Conservation (phyloP, 2,329 filamentous ascomycete genomes). For the Botryotinia globosa region DNA sequence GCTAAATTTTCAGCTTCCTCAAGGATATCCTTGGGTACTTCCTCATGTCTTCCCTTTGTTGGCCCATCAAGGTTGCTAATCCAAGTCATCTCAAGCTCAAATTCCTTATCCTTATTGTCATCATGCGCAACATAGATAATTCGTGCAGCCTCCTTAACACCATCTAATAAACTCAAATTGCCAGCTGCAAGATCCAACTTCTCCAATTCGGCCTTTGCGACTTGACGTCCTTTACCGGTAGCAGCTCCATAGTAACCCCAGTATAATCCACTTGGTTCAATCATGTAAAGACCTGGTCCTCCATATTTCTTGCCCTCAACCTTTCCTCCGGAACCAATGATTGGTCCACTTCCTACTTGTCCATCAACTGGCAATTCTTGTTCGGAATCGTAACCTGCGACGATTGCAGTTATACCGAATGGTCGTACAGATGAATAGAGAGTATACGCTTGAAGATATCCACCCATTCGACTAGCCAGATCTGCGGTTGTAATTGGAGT, state of each 20-base stretch:
- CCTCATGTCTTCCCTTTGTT: slow-evolving; percentile 88
- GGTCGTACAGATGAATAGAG: slow-evolving; percentile 95
- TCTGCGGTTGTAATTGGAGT: slow-evolving; percentile 85
- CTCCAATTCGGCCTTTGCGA: slow-evolving; percentile 96
- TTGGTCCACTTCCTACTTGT: slow-evolving; percentile 80
- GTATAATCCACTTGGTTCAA: slow-evolving; percentile 94
- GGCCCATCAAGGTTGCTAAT: slow-evolving; percentile 81
- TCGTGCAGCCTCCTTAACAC: slow-evolving; percentile 90
- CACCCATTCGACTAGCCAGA: slow-evolving; percentile 88
- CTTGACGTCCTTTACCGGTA: slow-evolving; percentile 93
- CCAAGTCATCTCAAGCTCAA: slow-evolving; percentile 99
- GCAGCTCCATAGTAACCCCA: slow-evolving; percentile 99
- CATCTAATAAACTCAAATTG: slow-evolving; percentile 76
- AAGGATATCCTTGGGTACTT: slow-evolving; percentile 84
- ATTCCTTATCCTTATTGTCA: slow-evolving; percentile 99
- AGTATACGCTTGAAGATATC: slow-evolving; percentile 95
- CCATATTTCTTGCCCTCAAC: slow-evolving; percentile 72
- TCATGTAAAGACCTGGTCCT: slow-evolving; percentile 96
- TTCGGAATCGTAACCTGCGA: slow-evolving; percentile 91
- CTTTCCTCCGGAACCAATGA: slow-evolving; percentile 80
- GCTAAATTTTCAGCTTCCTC: slow-evolving; percentile 93
- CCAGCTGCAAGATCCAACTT: slow-evolving; percentile 85
- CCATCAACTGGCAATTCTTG: slow-evolving; percentile 82
- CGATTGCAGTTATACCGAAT: slow-evolving; percentile 92
- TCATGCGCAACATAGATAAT: slow-evolving; percentile 98